phyloP scores from a whole-genome alignment of 2,329 filamentous ascomycete species.

The Onygena corvina region DNA sequence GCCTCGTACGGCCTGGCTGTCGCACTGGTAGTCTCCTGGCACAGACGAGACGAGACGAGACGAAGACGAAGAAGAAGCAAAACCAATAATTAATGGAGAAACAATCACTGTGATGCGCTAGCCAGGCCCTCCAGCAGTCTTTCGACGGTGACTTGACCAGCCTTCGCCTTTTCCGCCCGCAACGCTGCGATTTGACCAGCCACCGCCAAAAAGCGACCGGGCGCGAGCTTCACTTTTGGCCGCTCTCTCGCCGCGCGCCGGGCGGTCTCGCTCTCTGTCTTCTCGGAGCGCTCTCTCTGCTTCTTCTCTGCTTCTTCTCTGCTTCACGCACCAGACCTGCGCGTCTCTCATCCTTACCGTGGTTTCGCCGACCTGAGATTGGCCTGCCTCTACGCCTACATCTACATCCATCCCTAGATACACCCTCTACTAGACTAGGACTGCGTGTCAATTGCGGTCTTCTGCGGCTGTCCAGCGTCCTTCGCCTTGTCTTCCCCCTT shows the following conservation, averaged over 20 bases:
- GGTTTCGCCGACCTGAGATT: too few relatives aligned
- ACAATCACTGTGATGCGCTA: too few relatives aligned
- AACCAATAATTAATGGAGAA: too few relatives aligned
- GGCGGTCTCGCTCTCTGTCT: neutral
- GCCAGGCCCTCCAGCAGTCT: too few relatives aligned
- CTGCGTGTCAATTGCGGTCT: neutral
- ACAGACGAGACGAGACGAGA: too few relatives aligned
- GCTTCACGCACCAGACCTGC: neutral
- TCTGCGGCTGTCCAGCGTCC: neutral
- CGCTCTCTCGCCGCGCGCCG: neutral
- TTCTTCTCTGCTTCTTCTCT: neutral
- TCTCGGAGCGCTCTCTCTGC: neutral
- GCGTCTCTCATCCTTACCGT: neutral
- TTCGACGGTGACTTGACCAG: constrained; percentile 7
- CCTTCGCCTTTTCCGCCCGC: constrained; percentile 9
- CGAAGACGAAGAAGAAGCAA: too few relatives aligned
- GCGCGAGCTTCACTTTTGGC: neutral
- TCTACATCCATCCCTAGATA: neutral
- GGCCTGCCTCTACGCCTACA: neutral
- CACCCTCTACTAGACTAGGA: too few relatives aligned
- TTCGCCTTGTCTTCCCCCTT: neutral
- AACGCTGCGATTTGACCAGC: constrained; percentile 12
- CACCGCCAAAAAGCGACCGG: constrained; percentile 4
- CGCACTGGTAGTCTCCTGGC: too few relatives aligned
- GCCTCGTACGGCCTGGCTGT: too few relatives aligned